phyloP scores from a whole-genome alignment of 805 yeast species.

The Ogataea nonfermentans region DNA sequence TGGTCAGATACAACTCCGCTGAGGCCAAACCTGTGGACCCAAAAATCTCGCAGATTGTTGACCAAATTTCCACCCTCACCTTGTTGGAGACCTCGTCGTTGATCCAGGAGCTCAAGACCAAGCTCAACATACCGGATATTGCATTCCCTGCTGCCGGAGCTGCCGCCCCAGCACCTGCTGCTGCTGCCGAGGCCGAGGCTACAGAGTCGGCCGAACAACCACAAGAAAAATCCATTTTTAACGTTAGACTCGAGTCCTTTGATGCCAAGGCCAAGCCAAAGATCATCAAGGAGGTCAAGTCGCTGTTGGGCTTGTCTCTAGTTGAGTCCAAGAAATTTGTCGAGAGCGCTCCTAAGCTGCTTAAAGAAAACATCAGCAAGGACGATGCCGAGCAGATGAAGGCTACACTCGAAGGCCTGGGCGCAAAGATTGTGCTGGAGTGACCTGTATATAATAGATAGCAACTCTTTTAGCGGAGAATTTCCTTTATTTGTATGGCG shows the following conservation, averaged over 20 bases:
- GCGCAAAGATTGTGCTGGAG: conserved; percentile 91
- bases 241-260: conserved; percentile 87
- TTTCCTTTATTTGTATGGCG: conserved; percentile 9
- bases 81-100: conserved; percentile 88
- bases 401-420: conserved; percentile 86
- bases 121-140: conserved; percentile 91
- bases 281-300: conserved; percentile 95
- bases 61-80: conserved; percentile 86
- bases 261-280: conserved; percentile 96
- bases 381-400: conserved; percentile 97
- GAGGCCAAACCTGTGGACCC: conserved; percentile 68
- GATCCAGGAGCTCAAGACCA: conserved; percentile 73
- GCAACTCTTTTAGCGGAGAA: background rate
- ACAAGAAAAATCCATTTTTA: conserved; percentile 91
- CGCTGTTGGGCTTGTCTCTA: conserved; percentile 82
- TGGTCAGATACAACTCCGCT: conserved; percentile 53
- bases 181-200: conserved; percentile 67
- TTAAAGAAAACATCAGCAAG: conserved; percentile 94
- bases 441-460: conserved; percentile 31
- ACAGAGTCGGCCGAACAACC: conserved; percentile 72
- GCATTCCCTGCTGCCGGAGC: conserved; percentile 72
- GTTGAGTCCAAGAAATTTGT: conserved; percentile 98
- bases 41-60: conserved; percentile 83
- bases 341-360: conserved; percentile 93
- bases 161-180: conserved; percentile 61